These are phyloP conservation scores for Dunaliella sp. DNA, from an alignment of 139 green algal species.

Conservation along the genomic window DNA sequence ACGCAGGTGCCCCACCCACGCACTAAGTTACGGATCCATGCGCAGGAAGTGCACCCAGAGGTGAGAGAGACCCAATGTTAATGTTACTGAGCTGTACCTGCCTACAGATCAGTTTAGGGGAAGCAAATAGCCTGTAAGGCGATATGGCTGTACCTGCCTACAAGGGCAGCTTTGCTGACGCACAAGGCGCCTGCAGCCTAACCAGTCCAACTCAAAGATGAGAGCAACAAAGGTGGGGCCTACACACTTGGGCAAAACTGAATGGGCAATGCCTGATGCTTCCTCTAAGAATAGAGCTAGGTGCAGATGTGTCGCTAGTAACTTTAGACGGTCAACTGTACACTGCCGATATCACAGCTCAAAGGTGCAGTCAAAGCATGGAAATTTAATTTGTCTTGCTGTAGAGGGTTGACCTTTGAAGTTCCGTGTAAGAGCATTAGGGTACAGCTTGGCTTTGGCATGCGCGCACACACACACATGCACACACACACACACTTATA, in stretches of 20 bases:
- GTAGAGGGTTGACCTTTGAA: too few relatives aligned
- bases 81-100: not conserved
- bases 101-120: not conserved
- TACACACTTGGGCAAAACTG: too few relatives aligned
- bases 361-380: too few relatives aligned
- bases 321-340: too few relatives aligned
- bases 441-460: not conserved
- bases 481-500: not conserved
- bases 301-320: not conserved
- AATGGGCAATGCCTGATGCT: too few relatives aligned
- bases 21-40: not conserved
- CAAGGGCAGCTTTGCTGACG: not conserved
- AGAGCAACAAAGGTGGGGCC: too few relatives aligned
- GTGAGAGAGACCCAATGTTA: constrained; percentile 10
- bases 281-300: not conserved
- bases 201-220: too few relatives aligned
- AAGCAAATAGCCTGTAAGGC: not conserved
- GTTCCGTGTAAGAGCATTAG: not conserved
- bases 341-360: too few relatives aligned
- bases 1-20: not conserved
- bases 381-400: too few relatives aligned
- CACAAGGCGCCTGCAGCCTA: not conserved
- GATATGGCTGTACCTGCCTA: not conserved
- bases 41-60: not conserved
- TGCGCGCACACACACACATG: not conserved